phyloP scores from a whole-genome alignment of 306 rosid species.

The Medicago truncatula region MtrunA17r5.0-ANR NC_053044.1:37631001-37631500 shows the following conservation, averaged over 20 bases:
- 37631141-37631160: slow-evolving; percentile 66
- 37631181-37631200: slow-evolving; percentile 46
- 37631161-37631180: slow-evolving; percentile 50
- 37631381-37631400: not conserved
- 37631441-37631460: not conserved
- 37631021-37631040: slow-evolving; percentile 39
- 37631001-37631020: slow-evolving; percentile 27
- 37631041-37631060: slow-evolving; percentile 34
- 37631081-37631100: slow-evolving; percentile 52
- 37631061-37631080: slow-evolving; percentile 56
- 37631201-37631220: not conserved
- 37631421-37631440: not conserved
- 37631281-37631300: not conserved
- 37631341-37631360: slow-evolving; percentile 17
- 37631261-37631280: slow-evolving; percentile 34
- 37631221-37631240: slow-evolving; percentile 46
- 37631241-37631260: slow-evolving; percentile 48
- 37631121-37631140: slow-evolving; percentile 31
- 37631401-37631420: slow-evolving; percentile 1
- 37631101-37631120: slow-evolving; percentile 62
- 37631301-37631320: not conserved
- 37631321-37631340: slow-evolving; percentile 2
- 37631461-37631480: no score
- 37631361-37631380: not conserved
- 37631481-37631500: not conserved